Conservation (phyloP, 495 filamentous ascomycete genomes). For the Neurospora hispaniola region DNA sequence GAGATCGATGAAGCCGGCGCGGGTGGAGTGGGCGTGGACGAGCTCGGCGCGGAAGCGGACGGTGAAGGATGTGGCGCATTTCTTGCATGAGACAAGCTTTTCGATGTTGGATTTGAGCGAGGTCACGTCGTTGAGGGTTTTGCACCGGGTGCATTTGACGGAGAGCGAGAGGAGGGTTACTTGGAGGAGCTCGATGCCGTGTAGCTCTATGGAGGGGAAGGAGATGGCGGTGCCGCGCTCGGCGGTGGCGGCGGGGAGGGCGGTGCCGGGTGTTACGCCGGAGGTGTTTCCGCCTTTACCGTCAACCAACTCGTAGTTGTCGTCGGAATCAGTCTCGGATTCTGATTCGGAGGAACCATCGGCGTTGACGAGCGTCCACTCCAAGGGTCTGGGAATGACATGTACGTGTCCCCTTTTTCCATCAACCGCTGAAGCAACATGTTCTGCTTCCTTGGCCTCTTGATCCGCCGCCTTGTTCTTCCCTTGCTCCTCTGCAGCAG, state of each 20-base stretch:
- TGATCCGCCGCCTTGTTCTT: neutral
- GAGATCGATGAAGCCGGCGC: constrained; percentile 77
- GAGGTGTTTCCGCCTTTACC: constrained; percentile 24
- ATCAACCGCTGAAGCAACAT: constrained; percentile 17
- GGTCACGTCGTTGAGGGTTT: constrained; percentile 60
- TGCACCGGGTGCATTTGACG: constrained; percentile 79
- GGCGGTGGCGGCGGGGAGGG: constrained; percentile 23
- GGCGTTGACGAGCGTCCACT: constrained; percentile 51
- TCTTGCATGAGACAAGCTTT: constrained; percentile 52
- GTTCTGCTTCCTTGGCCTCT: constrained; percentile 20
- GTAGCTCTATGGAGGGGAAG: constrained; percentile 71
- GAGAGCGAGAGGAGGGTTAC: constrained; percentile 56
- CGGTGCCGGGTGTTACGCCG: constrained; percentile 26
- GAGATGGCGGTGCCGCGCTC: constrained; percentile 67
- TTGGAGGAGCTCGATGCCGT: constrained; percentile 74
- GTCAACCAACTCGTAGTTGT: constrained; percentile 24
- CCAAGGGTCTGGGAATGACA: constrained; percentile 70
- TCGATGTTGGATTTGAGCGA: constrained; percentile 43
- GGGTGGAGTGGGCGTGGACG: constrained; percentile 63
- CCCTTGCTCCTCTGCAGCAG: neutral
- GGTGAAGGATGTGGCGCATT: constrained; percentile 61
- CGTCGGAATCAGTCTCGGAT: constrained; percentile 19
- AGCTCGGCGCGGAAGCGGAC: constrained; percentile 63
- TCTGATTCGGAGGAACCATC: constrained; percentile 16
- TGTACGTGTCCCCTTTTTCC: constrained; percentile 53